phyloP scores from a whole-genome alignment of 2,329 filamentous ascomycete species.

The Paracoccidioides brasiliensis region DNA sequence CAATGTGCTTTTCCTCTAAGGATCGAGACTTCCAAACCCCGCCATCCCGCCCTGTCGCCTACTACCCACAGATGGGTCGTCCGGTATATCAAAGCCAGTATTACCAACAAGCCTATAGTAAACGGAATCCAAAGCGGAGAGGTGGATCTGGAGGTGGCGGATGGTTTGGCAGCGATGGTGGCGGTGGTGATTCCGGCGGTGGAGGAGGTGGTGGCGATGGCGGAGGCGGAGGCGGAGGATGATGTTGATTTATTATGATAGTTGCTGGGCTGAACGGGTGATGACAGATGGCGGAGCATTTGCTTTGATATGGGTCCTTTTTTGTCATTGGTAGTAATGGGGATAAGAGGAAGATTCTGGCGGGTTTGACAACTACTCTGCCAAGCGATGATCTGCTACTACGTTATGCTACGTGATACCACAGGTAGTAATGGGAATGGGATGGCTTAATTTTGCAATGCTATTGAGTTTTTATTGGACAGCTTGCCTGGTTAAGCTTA shows the following conservation, averaged over 20 bases:
- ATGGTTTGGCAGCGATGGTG: background rate
- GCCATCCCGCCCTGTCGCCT: background rate
- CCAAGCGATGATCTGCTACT: no score
- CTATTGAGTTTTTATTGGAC: no score
- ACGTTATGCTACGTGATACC: no score
- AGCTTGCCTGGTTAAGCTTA: no score
- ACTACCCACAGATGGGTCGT: background rate
- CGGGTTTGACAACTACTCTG: no score
- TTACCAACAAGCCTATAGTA: background rate
- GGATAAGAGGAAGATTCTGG: no score
- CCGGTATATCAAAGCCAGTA: background rate
- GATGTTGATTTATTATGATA: background rate
- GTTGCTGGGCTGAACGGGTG: no score
- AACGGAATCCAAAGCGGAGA: background rate
- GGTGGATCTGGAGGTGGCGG: background rate
- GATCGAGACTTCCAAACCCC: background rate
- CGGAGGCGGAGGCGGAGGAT: background rate
- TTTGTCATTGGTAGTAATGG: no score
- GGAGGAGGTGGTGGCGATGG: background rate
- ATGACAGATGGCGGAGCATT: no score
- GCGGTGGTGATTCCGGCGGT: background rate
- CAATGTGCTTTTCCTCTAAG: background rate
- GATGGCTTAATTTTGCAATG: no score
- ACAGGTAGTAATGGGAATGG: no score
- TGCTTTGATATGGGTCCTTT: no score